Evolutionary conservation across 2,329 filamentous ascomycete species (phyloP).

Genomic region (Xylaria sp.): DNA sequence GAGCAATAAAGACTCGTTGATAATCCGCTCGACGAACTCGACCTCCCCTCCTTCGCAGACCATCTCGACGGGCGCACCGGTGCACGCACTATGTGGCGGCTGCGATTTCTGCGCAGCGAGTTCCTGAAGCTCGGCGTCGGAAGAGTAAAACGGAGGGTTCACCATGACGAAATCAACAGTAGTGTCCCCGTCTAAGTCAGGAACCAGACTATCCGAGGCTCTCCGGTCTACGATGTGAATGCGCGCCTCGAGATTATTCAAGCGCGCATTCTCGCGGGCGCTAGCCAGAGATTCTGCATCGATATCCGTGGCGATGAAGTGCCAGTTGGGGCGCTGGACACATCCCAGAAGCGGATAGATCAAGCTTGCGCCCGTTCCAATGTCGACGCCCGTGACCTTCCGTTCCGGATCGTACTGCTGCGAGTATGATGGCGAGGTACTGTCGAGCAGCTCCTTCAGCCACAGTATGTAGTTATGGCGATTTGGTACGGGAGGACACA

Average conservation of each 20-base stretch:
- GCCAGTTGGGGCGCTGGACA: slow-evolving; percentile 73
- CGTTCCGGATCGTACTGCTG: slow-evolving; percentile 58
- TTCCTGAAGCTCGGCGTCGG: slow-evolving; percentile 72
- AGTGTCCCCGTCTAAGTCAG: slow-evolving; percentile 60
- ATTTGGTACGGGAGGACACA: slow-evolving; percentile 85
- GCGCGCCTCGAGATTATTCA: slow-evolving; percentile 72
- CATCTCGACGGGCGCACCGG: slow-evolving; percentile 87
- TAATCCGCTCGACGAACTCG: slow-evolving; percentile 76
- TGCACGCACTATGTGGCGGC: slow-evolving; percentile 77
- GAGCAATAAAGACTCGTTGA: slow-evolving; percentile 74
- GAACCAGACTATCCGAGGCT: slow-evolving; percentile 68
- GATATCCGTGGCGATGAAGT: slow-evolving; percentile 81
- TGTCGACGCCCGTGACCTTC: slow-evolving; percentile 78
- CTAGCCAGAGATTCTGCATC: slow-evolving; percentile 75
- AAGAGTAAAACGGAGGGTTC: slow-evolving; percentile 95
- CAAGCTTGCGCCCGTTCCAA: slow-evolving; percentile 89
- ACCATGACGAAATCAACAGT: slow-evolving; percentile 87
- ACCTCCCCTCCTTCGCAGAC: slow-evolving; percentile 82
- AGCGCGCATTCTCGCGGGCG: slow-evolving; percentile 73
- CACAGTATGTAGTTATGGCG: slow-evolving; percentile 92
- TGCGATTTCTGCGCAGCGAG: slow-evolving; percentile 74
- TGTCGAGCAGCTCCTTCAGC: slow-evolving; percentile 84
- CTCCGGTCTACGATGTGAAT: slow-evolving; percentile 72
- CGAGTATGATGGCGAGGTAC: slow-evolving; percentile 65
- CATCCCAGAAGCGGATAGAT: slow-evolving; percentile 91